phyloP scores from a whole-genome alignment of 169 alveolate genomes.

The Perkinsus chesapeaki region DNA sequence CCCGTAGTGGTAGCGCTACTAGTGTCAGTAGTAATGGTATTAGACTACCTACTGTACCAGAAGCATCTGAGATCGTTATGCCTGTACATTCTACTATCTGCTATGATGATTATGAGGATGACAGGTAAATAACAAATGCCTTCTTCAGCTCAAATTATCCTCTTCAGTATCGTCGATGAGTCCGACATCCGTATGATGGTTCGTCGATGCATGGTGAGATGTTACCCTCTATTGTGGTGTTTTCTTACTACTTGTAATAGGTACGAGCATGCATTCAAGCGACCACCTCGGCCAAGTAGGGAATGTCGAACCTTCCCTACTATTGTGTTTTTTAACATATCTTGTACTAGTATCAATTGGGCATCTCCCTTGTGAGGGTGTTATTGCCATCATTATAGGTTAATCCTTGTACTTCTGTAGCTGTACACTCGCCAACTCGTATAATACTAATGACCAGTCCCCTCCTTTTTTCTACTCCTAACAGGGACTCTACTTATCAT shows the following conservation, averaged over 20 bases:
- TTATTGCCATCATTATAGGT: no score
- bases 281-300: neutral
- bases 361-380: no score
- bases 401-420: no score
- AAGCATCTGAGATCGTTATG: neutral
- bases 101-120: neutral
- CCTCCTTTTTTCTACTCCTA: no score
- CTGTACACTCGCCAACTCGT: no score
- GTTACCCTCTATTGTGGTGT: neutral
- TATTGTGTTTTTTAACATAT: no score
- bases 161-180: neutral
- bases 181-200: neutral
- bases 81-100: neutral
- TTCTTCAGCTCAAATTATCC: neutral
- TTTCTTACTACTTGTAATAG: neutral
- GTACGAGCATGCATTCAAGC: neutral
- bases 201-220: neutral
- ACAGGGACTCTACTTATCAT: no score
- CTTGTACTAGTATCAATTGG: no score
- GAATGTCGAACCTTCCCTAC: no score
- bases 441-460: no score
- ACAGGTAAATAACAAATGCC: neutral
- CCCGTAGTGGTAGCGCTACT: neutral
- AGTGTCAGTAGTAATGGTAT: neutral
- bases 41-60: neutral